These are phyloP conservation scores for Chlamydomonas asymmetrica DNA, from an alignment of 139 green algal species.

Conservation along the genomic window DNA sequence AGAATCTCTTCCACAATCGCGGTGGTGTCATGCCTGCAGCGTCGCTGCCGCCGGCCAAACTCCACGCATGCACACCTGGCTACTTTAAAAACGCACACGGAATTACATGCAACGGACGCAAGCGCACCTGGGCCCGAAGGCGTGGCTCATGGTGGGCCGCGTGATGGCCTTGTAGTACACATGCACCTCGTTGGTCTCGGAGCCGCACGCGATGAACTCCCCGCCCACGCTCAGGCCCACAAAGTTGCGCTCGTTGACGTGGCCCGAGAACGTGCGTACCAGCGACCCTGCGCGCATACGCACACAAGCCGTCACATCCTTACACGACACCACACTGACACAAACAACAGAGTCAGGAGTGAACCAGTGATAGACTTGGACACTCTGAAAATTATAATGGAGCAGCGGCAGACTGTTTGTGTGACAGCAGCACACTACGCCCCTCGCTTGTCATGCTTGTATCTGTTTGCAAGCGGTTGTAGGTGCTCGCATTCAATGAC, in stretches of 20 bases:
- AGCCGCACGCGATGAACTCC: constrained; percentile 84
- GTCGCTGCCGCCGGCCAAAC: background rate
- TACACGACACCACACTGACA: background rate
- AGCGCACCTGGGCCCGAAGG: background rate
- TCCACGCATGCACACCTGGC: background rate
- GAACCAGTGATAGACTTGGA: background rate
- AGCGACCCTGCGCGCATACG: constrained; percentile 20
- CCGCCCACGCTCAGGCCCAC: constrained; percentile 81
- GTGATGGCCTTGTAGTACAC: constrained; percentile 43
- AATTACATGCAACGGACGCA: background rate
- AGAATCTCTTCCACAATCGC: no score
- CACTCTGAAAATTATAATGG: background rate
- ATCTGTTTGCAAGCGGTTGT: no score
- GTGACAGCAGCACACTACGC: no score
- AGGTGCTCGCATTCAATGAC: no score
- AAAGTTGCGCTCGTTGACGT: constrained; percentile 95
- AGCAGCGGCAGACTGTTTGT: background rate
- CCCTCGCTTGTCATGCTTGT: no score
- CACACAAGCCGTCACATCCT: constrained; percentile 6
- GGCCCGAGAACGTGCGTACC: constrained; percentile 64
- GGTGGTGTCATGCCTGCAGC: background rate
- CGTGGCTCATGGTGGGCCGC: constrained; percentile 16
- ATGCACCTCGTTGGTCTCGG: constrained; percentile 68
- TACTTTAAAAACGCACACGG: background rate
- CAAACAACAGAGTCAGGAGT: background rate